Evolutionary conservation across 208 protist species (phyloP).

Genomic region (Blastocrithidia nonstop): DNA sequence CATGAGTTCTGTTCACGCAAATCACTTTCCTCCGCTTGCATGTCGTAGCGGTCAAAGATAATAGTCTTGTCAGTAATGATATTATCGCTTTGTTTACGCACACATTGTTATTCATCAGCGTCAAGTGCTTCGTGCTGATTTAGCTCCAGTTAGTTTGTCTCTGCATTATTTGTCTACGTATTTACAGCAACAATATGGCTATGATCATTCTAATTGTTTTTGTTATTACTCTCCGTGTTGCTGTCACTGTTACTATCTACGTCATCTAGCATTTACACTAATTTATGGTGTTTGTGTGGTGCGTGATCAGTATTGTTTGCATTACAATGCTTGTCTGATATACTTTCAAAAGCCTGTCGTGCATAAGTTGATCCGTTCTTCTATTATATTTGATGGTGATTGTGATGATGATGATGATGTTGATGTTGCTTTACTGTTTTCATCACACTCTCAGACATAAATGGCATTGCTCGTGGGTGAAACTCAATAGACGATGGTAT

Average conservation of each 20-base stretch:
- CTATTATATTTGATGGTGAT: not conserved
- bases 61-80: conserved; percentile 11
- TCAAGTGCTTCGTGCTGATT: too few species aligned
- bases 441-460: conserved; percentile 10
- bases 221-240: not conserved
- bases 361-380: not conserved
- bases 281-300: too few species aligned
- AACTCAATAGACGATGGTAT: conserved; percentile 47
- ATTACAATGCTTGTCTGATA: too few species aligned
- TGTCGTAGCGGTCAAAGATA: conserved; percentile 84
- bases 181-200: not conserved
- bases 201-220: not conserved
- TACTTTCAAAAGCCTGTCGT: too few species aligned
- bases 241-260: not conserved
- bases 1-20: conserved; percentile 80
- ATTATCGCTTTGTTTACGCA: too few species aligned
- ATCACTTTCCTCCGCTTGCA: conserved; percentile 75
- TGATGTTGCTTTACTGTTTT: not conserved
- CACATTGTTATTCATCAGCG: too few species aligned
- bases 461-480: conserved; percentile 26
- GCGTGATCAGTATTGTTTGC: too few species aligned
- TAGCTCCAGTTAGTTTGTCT: too few species aligned
- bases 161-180: not conserved
- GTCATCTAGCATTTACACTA: not conserved
- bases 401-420: too few species aligned